Evolutionary conservation across 2,329 filamentous ascomycete species (phyloP), one percentile per base, ranked within the genome.

Genomic region (Septoria petroselini): DNA sequence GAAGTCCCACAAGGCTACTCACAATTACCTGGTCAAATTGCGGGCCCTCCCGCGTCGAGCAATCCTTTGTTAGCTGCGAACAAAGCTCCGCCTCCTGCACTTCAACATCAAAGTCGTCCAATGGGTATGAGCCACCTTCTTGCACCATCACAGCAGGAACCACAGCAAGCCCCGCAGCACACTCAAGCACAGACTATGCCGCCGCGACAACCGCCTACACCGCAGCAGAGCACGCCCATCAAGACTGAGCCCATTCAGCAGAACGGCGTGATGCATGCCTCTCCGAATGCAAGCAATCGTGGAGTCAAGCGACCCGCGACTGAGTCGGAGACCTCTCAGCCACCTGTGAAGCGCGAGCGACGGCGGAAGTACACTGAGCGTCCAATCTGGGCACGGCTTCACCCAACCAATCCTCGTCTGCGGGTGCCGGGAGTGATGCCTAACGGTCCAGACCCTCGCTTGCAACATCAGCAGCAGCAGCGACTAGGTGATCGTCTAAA

Each of bases 341-440:
- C 54, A 14, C 62, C 64, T 18, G 41, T 51, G 6, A 69, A 69
- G 50, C 62, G 59, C 30, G 59, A 55, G 23, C 43, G 54, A 41
- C 52, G 42, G 12, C 53, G 60, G 11, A 63, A 63, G 45, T 65
- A 67, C 44, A 57, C 47, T 7, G 54, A 64, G 31, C 59, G 63
- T 30, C 67, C 67, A 1, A 50, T 62, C 8, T 69, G 67, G 67
- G 67, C 67, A 5, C 53, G 61, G n/a, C 58, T 67, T 7, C 48
- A 54, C 19, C 55, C 43, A 11, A 46, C 46, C 19, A 68, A 69
- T 49, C 66, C 66, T 12, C 53, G 50, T 18, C 38, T 48, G n/a
- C 21, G 31, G n/a, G 29, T 46, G 9, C 42, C 31, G 29, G 42
- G 42, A 23, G 42, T 46, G 4, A 46, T 46, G 42, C 42, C 42